Percentiles rank a stretch among this genome's conserved stretches.
These are phyloP conservation scores for Hemileccinum rubropunctum DNA, from an alignment of 768 basidiomycete species.

Conservation along the genomic window DNA sequence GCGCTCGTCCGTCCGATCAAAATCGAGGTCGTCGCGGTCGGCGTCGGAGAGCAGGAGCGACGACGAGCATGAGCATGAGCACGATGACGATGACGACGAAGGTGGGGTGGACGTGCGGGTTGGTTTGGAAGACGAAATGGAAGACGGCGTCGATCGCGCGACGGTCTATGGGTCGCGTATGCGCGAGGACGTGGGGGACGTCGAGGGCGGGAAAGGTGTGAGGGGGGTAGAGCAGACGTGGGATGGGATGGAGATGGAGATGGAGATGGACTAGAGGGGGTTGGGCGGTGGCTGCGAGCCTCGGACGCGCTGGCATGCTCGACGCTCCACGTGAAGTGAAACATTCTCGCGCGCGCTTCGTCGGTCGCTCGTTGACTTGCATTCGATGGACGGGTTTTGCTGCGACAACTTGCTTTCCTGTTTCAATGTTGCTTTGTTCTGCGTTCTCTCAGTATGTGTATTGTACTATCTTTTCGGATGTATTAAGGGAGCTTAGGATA, in stretches of 20 bases:
- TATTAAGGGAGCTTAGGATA: no score
- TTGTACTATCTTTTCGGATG: background rate
- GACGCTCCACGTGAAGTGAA: no score
- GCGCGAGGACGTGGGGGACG: background rate
- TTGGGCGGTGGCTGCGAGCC: no score
- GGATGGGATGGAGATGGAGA: slow-evolving; percentile 56
- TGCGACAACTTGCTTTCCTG: background rate
- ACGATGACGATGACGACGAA: background rate
- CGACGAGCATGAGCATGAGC: slow-evolving; percentile 18
- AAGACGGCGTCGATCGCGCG: background rate
- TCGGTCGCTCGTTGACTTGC: no score
- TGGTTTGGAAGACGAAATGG: slow-evolving; percentile 3
- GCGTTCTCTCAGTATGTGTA: no score
- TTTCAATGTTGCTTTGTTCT: background rate
- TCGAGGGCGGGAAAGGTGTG: no score
- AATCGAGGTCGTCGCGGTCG: slow-evolving; percentile 36
- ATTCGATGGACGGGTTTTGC: no score
- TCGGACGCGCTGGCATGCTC: no score
- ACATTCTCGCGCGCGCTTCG: no score
- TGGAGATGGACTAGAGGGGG: slow-evolving; percentile 27
- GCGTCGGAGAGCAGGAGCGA: slow-evolving; percentile 37
- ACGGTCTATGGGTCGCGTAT: background rate
- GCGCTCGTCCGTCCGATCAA: slow-evolving; percentile 47
- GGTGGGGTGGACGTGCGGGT: background rate
- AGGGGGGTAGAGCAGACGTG: slow-evolving; percentile 24